Evolutionary conservation across 352 stramenopile species (phyloP).

Genomic region (Plasmopara muralis): DNA sequence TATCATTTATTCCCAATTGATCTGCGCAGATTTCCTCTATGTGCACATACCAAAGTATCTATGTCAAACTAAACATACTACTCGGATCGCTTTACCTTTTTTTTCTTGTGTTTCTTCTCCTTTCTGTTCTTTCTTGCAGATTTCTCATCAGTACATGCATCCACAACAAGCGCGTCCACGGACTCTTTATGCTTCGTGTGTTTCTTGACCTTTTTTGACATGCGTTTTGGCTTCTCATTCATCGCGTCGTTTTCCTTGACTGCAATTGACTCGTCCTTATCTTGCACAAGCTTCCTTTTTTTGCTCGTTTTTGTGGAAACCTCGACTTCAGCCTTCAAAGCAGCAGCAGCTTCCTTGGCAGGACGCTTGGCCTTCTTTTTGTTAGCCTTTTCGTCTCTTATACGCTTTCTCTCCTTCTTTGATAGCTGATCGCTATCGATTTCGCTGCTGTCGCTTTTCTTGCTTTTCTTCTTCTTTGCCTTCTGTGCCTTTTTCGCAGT

Average conservation of each 20-base stretch:
- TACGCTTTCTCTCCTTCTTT: slow-evolving; percentile 35
- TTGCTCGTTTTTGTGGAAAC: slow-evolving; percentile 29
- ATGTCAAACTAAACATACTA: slow-evolving; percentile 2
- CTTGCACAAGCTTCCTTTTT: slow-evolving; percentile 36
- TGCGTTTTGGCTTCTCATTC: slow-evolving; percentile 17
- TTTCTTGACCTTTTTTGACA: slow-evolving; percentile 33
- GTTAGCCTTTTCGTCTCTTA: slow-evolving; percentile 38
- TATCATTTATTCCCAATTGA: background rate
- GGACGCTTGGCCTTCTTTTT: slow-evolving; percentile 30
- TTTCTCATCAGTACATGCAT: slow-evolving; percentile 4
- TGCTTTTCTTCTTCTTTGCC: slow-evolving; percentile 18
- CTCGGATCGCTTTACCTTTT: slow-evolving; percentile 35
- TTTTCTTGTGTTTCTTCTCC: slow-evolving; percentile 45
- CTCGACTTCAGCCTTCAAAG: slow-evolving; percentile 23
- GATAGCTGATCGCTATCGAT: slow-evolving; percentile 18
- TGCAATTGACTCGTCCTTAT: slow-evolving; percentile 28
- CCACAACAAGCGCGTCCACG: background rate
- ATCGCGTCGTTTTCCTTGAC: slow-evolving; percentile 27
- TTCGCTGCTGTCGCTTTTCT: slow-evolving; percentile 7
- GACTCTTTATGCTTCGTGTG: slow-evolving; percentile 33
- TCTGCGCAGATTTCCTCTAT: background rate
- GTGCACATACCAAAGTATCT: no score
- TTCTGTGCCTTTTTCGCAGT: slow-evolving; percentile 21
- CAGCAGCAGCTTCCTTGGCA: slow-evolving; percentile 6
- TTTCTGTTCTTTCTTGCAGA: slow-evolving; percentile 25